Evolutionary conservation across 441 rosid genomes (phyloP).

Genomic region (Eugenia klotzschiana): DNA sequence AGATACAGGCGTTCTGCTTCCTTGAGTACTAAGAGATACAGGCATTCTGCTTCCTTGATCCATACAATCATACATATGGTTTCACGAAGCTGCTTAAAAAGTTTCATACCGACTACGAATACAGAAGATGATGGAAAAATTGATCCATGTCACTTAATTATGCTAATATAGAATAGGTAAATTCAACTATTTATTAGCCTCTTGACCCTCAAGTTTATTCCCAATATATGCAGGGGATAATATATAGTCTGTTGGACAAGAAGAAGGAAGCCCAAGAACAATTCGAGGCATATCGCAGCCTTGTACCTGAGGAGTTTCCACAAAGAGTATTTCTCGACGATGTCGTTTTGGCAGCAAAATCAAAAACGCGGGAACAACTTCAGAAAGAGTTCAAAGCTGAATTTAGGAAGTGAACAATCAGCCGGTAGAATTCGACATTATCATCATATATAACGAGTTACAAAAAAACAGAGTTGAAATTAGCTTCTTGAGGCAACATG

Average conservation of each 20-base stretch:
- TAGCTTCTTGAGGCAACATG: not conserved
- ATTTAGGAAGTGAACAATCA: not conserved
- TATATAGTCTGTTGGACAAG: slow-evolving; percentile 62
- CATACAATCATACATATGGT: not conserved
- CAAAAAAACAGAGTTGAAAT: not conserved
- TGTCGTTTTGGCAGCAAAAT: slow-evolving; percentile 57
- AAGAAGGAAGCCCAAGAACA: slow-evolving; percentile 68
- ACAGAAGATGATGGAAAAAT: not conserved
- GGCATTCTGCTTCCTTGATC: not conserved
- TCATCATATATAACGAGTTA: not conserved
- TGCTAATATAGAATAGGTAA: not conserved
- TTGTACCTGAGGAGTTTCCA: slow-evolving; percentile 80
- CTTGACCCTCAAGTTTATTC: not conserved
- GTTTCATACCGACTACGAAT: not conserved
- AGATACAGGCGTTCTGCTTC: not conserved
- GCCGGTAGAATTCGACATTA: not conserved
- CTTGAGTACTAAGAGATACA: not conserved
- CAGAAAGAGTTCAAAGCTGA: slow-evolving; percentile 42
- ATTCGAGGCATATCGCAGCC: slow-evolving; percentile 57
- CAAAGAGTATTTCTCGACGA: slow-evolving; percentile 68
- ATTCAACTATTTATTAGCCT: not conserved
- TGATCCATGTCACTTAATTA: not conserved
- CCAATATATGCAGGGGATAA: slow-evolving; percentile 47
- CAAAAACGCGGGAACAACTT: slow-evolving; percentile 32
- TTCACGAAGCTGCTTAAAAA: not conserved